phyloP scores from a whole-genome alignment of 495 filamentous ascomycete genomes.

The Penicillium antarcticum region DNA sequence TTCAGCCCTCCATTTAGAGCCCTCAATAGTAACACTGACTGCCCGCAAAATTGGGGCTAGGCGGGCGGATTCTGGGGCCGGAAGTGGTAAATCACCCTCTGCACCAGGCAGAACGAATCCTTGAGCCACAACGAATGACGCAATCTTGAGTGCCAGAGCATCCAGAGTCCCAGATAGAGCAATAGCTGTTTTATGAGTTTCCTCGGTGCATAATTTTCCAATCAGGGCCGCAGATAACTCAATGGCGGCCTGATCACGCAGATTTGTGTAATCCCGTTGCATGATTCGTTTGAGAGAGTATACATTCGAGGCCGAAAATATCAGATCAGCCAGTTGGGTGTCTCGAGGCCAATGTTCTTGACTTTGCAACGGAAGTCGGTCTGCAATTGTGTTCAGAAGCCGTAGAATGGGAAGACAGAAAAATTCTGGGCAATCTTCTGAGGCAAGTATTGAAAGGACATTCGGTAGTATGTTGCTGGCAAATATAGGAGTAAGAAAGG shows the following conservation, averaged over 20 bases:
- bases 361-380: slow-evolving; percentile 54
- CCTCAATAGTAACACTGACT: slow-evolving; percentile 71
- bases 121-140: slow-evolving; percentile 65
- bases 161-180: slow-evolving; percentile 74
- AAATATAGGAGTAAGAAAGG: slow-evolving; percentile 72
- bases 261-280: slow-evolving; percentile 48
- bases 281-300: slow-evolving; percentile 62
- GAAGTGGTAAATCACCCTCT: slow-evolving; percentile 38
- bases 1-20: slow-evolving; percentile 73
- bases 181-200: slow-evolving; percentile 64
- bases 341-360: slow-evolving; percentile 40
- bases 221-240: slow-evolving; percentile 66
- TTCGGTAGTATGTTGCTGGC: slow-evolving; percentile 60
- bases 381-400: slow-evolving; percentile 68
- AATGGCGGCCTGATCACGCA: slow-evolving; percentile 61
- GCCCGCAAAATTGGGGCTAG: slow-evolving; percentile 76
- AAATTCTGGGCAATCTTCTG: slow-evolving; percentile 57
- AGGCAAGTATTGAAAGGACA: slow-evolving; percentile 65
- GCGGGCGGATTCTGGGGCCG: slow-evolving; percentile 56
- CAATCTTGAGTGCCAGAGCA: slow-evolving; percentile 71
- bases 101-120: slow-evolving; percentile 61
- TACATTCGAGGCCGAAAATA: slow-evolving; percentile 62
- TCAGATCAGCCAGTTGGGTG: slow-evolving; percentile 54
- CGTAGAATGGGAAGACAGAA: slow-evolving; percentile 72
- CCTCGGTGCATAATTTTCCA: slow-evolving; percentile 62